Evolutionary conservation across 2,329 filamentous ascomycete species (phyloP).

Genomic region (Fusarium chaquense): DNA sequence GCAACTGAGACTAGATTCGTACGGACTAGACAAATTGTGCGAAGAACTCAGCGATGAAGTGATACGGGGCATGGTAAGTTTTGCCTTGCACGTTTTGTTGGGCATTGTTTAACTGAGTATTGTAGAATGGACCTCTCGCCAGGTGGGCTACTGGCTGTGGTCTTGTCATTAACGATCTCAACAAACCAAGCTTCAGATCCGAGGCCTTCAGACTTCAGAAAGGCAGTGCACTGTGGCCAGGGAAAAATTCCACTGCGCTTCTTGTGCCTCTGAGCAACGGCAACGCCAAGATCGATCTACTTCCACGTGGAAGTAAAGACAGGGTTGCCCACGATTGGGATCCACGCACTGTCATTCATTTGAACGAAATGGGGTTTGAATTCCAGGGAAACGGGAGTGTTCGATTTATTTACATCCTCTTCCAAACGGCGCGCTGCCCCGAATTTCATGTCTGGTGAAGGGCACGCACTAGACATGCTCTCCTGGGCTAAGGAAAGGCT

Average conservation of each 20-base stretch:
- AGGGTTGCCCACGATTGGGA: constrained; percentile 25
- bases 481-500: neutral
- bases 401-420: constrained; percentile 39
- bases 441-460: constrained; percentile 1
- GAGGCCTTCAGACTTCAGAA: constrained; percentile 38
- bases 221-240: constrained; percentile 32
- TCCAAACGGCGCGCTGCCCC: constrained; percentile 12
- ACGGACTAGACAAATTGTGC: constrained; percentile 26
- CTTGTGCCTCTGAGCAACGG: constrained; percentile 34
- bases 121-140: constrained; percentile 10
- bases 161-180: constrained; percentile 27
- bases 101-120: neutral
- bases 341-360: constrained; percentile 30
- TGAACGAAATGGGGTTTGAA: constrained; percentile 37
- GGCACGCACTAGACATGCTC: neutral
- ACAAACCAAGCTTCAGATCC: constrained; percentile 24
- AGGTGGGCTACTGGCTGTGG: constrained; percentile 17
- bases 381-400: constrained; percentile 34
- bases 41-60: constrained; percentile 27
- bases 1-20: constrained; percentile 16
- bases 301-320: constrained; percentile 27
- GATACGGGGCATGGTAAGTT: constrained; percentile 29
- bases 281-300: constrained; percentile 17
- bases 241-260: constrained; percentile 11
- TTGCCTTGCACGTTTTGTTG: neutral